Conservation (phyloP, 129 eudicot genomes). For the Escallonia herrerae region DNA sequence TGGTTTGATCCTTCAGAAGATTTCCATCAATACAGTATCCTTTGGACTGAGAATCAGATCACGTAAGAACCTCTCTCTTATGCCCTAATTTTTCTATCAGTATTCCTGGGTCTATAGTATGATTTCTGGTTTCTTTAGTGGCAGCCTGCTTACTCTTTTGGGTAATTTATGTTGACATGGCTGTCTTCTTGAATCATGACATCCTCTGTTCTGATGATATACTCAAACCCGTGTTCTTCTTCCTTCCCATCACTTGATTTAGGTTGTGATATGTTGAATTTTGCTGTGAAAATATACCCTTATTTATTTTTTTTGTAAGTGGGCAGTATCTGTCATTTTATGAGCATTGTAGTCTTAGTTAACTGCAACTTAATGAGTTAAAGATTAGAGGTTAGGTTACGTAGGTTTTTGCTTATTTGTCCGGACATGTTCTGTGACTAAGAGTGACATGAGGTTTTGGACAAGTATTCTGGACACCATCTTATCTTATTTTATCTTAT, state of each 20-base stretch:
- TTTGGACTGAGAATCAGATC: constrained; percentile 51
- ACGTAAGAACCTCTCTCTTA: constrained; percentile 25
- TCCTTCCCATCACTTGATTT: background rate
- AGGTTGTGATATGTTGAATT: background rate
- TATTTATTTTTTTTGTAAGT: too few relatives aligned
- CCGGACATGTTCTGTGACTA: too few relatives aligned
- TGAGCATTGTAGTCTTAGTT: too few relatives aligned
- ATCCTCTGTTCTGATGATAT: background rate
- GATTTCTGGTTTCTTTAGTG: background rate
- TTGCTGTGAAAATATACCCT: too few relatives aligned
- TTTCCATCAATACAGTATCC: constrained; percentile 54
- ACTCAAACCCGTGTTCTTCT: background rate
- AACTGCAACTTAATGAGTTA: too few relatives aligned
- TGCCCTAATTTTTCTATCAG: background rate
- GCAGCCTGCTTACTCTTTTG: constrained; percentile 13
- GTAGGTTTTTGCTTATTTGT: too few relatives aligned
- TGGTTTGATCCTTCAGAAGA: constrained; percentile 65
- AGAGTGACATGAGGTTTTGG: too few relatives aligned
- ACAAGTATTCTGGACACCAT: too few relatives aligned
- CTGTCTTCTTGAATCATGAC: background rate
- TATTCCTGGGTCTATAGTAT: constrained; percentile 2
- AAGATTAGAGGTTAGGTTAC: too few relatives aligned
- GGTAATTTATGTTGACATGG: background rate
- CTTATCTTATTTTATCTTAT: too few relatives aligned
- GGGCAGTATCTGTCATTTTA: too few relatives aligned